Evolutionary conservation across 306 rosid species (phyloP), one percentile per base, ranked within the genome.

Genomic region (Casuarina cunninghamiana): DNA sequence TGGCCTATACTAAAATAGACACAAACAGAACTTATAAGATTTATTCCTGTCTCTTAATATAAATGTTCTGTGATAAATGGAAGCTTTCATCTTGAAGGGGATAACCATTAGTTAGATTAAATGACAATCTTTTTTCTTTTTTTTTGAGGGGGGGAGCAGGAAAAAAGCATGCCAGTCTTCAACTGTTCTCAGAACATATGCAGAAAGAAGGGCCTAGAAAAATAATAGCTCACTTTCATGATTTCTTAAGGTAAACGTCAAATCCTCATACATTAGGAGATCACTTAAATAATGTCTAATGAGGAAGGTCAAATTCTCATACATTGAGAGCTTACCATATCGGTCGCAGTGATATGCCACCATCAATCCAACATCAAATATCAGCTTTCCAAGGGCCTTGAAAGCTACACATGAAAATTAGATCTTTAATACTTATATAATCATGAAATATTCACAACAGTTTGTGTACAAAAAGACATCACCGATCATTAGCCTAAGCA

Each of bases 291-390:
- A 68, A 51, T 26, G 70, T 63, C 42, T 53, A 58, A 58, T 77
- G 26, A 60, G 46, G 32, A 63, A 72, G 53, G 43, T 61, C 60
- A 84, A 45, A 50, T n/a, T 53, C 69, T 67, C 26, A 62, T 2
- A 21, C 19, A 6, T 60, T 13, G 71, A 41, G 78, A 83, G 71
- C 76, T 79, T 90, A 94, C 98, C 98, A 73, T 92, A 92, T 84
- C 67, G 91, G 79, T 94, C 97, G 3, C 98, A 94, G 84, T 88
- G 98, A 81, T 88, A 83, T 50, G 98, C 98, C 91, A 94, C 82
- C 95, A 88, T 76, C 87, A 94, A 90, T 81, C 98, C 98, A 62
- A 94, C 95, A 79, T 92, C 93, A 82, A 89, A 83, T 71, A 94
- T 89, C 87, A 92, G 84, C 95, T 89, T 91, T 77, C 97, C 97